Evolutionary conservation across 768 basidiomycete species (phyloP), one percentile per base, ranked within the genome.

Genomic region (Suillus paluster): DNA sequence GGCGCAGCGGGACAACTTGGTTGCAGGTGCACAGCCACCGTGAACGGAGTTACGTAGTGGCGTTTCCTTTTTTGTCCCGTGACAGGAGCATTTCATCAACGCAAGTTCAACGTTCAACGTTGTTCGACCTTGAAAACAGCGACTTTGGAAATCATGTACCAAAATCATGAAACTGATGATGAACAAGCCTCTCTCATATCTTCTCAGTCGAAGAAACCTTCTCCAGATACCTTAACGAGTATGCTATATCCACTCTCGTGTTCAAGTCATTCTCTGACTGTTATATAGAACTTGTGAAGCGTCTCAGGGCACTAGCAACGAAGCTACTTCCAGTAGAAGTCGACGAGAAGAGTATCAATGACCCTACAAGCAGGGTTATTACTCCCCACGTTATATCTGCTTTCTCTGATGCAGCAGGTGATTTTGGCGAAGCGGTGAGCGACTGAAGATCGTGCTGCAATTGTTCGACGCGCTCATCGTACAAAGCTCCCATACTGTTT

Each of bases 321-420:
- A 82, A 78, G 49, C 80, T 97, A 5, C 81, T 97, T 3, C 95
- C 95, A 10, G 81, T 94, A 10, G 87, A 96, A 75, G 93, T 96
- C 17, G 84, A 90, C 41, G 76, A 83, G 4, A 77, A 79, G 38
- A 81, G 75, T 25, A 85, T 97, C 58, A 85, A 81, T 68, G 88
- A 89, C 38, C 86, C 94, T 0, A 95, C 91, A 0, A 92, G 89
- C 73, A 84, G 92, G 61, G 81, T 95, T 56, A 92, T 97, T 48
- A 95, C 94, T 0, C 90, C 90, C 0, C 79, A 81, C 56, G 92
- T 97, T 49, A 84, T 98, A 61, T 78, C 80, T 44, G 86, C 94
- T 1, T 98, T 89, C 69, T 83, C 80, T 30, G 84, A 84, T 55
- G 90, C 93, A 25, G 95, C 91, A 9, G 96, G 96, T 7, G 94